Conservation (phyloP, 306 rosid species). For the Fragaria ananassa region DNA sequence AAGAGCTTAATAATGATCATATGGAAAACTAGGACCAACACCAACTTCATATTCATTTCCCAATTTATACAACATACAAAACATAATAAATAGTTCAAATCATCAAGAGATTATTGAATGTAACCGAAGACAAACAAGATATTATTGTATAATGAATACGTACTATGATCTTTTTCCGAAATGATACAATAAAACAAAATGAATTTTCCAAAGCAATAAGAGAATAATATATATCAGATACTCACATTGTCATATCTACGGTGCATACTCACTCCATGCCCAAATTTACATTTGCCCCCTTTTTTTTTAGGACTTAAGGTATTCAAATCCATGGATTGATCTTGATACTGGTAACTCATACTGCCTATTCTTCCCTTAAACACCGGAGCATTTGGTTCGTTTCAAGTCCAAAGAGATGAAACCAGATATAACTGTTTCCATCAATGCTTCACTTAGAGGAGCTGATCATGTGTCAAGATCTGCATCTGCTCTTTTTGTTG, state of each 20-base stretch:
- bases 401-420: slow-evolving; percentile 65
- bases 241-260: no score
- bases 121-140: no score
- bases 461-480: slow-evolving; percentile 61
- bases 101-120: no score
- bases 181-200: no score
- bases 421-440: slow-evolving; percentile 58
- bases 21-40: neutral
- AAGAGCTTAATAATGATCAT: neutral
- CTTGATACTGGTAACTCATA: slow-evolving; percentile 57
- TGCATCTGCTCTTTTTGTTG: slow-evolving; percentile 77
- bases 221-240: no score
- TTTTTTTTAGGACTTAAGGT: slow-evolving; percentile 40
- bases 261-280: no score
- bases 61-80: no score
- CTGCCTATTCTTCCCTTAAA: slow-evolving; percentile 88
- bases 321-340: slow-evolving; percentile 86
- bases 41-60: neutral
- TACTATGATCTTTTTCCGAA: no score
- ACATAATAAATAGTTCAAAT: neutral
- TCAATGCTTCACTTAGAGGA: slow-evolving; percentile 63
- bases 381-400: slow-evolving; percentile 82
- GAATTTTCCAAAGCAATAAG: neutral
- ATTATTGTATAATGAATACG: no score
- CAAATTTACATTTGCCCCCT: no score